Conservation (phyloP, 1,284 basidiomycete species). For the Ustilago lituana region DNA sequence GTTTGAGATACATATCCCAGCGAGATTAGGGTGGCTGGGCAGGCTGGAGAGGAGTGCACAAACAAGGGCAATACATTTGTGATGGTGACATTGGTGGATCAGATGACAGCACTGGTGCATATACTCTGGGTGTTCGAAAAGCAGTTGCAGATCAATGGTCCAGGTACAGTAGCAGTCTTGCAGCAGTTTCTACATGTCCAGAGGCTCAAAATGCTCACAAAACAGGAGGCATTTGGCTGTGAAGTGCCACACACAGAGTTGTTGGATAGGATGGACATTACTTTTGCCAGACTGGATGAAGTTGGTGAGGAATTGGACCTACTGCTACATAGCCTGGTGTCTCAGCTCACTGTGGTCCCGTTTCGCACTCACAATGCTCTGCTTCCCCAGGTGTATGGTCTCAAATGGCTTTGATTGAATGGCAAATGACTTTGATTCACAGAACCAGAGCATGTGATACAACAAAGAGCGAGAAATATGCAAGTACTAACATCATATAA, state of each 20-base stretch:
- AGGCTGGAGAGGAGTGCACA: too few species aligned
- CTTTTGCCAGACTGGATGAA: neutral
- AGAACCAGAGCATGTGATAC: too few species aligned
- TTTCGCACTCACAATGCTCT: neutral
- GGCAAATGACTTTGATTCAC: too few species aligned
- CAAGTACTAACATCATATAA: too few species aligned
- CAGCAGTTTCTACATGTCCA: neutral
- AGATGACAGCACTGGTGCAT: neutral
- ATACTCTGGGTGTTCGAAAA: neutral
- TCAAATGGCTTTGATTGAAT: neutral
- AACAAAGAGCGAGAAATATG: too few species aligned
- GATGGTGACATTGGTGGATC: neutral
- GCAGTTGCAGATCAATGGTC: neutral
- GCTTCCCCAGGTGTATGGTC: neutral
- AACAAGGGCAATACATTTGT: conserved; percentile 1
- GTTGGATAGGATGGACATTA: neutral
- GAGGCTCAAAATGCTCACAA: conserved; percentile 1
- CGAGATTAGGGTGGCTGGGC: too few species aligned
- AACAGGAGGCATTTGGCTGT: neutral
- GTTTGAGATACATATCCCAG: too few species aligned
- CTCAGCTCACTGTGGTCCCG: conserved; percentile 3
- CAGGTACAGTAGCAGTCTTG: neutral
- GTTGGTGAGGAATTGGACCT: neutral
- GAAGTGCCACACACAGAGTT: neutral
- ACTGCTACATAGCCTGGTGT: neutral